These are phyloP conservation scores for Boletus holoroseus DNA, from an alignment of 1,284 basidiomycete species.

Conservation along the genomic window DNA sequence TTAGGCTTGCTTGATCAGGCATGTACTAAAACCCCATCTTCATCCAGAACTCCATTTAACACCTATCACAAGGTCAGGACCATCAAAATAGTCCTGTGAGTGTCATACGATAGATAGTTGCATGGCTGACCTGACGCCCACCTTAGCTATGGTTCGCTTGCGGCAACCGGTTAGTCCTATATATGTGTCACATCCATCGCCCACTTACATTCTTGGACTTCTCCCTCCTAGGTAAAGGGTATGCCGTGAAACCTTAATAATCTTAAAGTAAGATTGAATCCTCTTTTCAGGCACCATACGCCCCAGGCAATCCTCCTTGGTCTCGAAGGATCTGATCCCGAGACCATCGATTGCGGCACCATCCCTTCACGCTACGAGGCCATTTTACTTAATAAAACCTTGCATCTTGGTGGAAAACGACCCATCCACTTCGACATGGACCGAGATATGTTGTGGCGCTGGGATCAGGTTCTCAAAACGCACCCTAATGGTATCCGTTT, in stretches of 20 bases:
- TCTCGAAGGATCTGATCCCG: slow-evolving; percentile 80
- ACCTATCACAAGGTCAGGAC: slow-evolving; percentile 51
- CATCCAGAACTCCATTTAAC: slow-evolving; percentile 4
- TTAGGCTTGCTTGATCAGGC: slow-evolving; percentile 70
- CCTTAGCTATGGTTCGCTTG: slow-evolving; percentile 67
- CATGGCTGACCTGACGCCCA: not conserved
- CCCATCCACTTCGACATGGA: slow-evolving; percentile 81
- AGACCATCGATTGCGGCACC: slow-evolving; percentile 81
- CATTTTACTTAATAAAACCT: slow-evolving; percentile 60
- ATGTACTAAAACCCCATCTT: slow-evolving; percentile 8
- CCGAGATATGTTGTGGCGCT: slow-evolving; percentile 88
- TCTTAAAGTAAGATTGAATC: not conserved
- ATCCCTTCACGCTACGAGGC: slow-evolving; percentile 68
- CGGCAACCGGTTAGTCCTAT: slow-evolving; percentile 58
- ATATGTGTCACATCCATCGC: not conserved
- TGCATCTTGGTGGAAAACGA: slow-evolving; percentile 70
- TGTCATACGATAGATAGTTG: slow-evolving; percentile 3
- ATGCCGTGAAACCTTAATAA: slow-evolving; percentile 18
- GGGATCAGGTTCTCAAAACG: slow-evolving; percentile 74
- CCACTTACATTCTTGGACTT: slow-evolving; percentile 23
- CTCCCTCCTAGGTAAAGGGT: slow-evolving; percentile 69
- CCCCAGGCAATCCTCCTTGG: slow-evolving; percentile 91
- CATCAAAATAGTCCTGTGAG: slow-evolving; percentile 82
- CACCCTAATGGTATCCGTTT: slow-evolving; percentile 93
- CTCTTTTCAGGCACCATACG: slow-evolving; percentile 75